phyloP scores from a whole-genome alignment of 345 rosid species.

The Toxicodendron radicans region DNA sequence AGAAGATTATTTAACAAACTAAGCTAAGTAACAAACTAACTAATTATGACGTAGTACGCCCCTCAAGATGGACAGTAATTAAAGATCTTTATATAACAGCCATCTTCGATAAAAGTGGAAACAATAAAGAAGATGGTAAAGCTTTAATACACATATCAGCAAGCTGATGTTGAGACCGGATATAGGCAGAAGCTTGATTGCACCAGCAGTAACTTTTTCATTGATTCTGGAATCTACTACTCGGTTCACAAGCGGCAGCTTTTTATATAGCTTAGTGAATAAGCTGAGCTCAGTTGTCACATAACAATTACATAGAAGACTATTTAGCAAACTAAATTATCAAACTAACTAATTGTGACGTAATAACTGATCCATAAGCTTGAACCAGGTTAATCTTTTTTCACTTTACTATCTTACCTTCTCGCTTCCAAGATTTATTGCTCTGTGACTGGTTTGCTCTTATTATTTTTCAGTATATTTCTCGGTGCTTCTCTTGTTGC shows the following conservation, averaged over 20 bases:
- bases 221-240: too few species aligned
- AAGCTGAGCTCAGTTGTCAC: too few species aligned
- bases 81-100: not conserved
- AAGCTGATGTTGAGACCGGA: not conserved
- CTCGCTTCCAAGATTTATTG: not conserved
- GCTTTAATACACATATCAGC: not conserved
- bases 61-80: not conserved
- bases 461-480: not conserved
- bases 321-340: too few species aligned
- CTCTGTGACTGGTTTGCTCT: slow-evolving; percentile 3
- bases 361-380: slow-evolving; percentile 12
- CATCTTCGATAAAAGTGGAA: not conserved
- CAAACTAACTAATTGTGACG: too few species aligned
- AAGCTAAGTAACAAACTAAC: too few species aligned
- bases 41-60: too few species aligned
- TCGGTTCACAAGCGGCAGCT: too few species aligned
- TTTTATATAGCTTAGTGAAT: too few species aligned
- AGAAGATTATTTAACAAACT: too few species aligned
- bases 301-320: too few species aligned
- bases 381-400: slow-evolving; percentile 21
- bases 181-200: not conserved
- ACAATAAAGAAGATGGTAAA: not conserved
- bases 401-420: not conserved
- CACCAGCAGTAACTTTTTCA: not conserved
- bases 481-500: not conserved